A percentile compares a stretch with the other conserved stretches of the same genome.
Evolutionary conservation across 106 monocot species (phyloP).

Genomic region (Gastrodia elata): DNA sequence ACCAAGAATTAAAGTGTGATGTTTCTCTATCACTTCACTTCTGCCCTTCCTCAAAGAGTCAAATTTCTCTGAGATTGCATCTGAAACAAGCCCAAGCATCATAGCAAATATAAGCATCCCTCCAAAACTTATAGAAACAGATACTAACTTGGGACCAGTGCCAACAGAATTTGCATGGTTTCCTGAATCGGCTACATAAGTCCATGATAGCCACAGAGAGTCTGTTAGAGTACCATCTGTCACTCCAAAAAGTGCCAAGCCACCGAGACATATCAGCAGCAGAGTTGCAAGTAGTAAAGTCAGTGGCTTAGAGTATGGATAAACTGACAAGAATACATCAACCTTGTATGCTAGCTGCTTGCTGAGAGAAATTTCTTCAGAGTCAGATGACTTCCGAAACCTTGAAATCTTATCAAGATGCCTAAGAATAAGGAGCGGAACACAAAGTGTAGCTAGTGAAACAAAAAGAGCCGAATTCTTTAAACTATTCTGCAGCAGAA

Average conservation of each 20-base stretch:
- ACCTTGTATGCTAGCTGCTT: conserved; percentile 58
- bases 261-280: conserved; percentile 56
- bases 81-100: conserved; percentile 73
- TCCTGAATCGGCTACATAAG: conserved; percentile 61
- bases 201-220: conserved; percentile 65
- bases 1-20: conserved; percentile 63
- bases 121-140: conserved; percentile 58
- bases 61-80: conserved; percentile 73
- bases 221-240: conserved; percentile 55
- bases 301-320: conserved; percentile 57
- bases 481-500: conserved; percentile 15
- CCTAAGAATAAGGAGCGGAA: conserved; percentile 46
- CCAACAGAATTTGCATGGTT: conserved; percentile 68
- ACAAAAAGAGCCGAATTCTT: conserved; percentile 39
- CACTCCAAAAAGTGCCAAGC: conserved; percentile 65
- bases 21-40: conserved; percentile 69
- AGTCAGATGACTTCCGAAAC: conserved; percentile 30
- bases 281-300: conserved; percentile 56
- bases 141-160: conserved; percentile 52
- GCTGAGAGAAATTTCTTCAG: conserved; percentile 57
- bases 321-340: conserved; percentile 55
- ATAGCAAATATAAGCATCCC: conserved; percentile 86
- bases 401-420: conserved; percentile 40
- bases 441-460: conserved; percentile 36
- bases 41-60: conserved; percentile 70